Evolutionary conservation across 2,329 filamentous ascomycete species (phyloP), one percentile per base, ranked within the genome.

Genomic region (Ambrosiella beaveri): DNA sequence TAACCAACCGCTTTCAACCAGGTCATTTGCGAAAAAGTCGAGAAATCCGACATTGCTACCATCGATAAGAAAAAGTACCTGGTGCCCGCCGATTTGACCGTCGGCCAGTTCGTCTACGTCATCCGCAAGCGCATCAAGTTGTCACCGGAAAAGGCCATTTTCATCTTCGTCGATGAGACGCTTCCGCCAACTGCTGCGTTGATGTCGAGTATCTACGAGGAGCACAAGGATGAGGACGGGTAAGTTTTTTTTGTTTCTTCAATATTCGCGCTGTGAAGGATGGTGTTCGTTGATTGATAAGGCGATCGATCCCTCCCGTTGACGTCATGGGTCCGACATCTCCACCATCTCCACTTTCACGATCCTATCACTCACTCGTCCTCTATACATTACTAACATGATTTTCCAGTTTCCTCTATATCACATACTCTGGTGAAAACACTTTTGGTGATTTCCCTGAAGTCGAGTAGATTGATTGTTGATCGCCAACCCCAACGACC

Each of bases 1-100:
- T 47, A 50, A 39, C 27, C 36, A 5, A 50, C 3, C 37, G 11
- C 59, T 53, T 53, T 39, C 19, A 36, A 12, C 45, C 8, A 95
- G 90, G 91, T 98, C 63, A 98, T 98, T 71, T 98, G 93, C 79
- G 93, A 97, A 75, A 97, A 97, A 79, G 91, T 97, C 65, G 93
- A 98, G 76, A 97, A 96, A 77, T 94, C 87, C 62, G 93, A 98
- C 71, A 98, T 98, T 67, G 93, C 93, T 61, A 97, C 93, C 65
- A 98, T 98, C 79, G 93, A 98, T 76, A 98, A 98, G 85, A 98
- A 98, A 84, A 98, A 98, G 78, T 98, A 98, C 70, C 81, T 98
- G 54, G 93, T 98, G 36, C 93, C 93, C 12, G 89, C 93, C 65
- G 93, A 98, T 70, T 82, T 98, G 69, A 98, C 93, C 63, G 93